These are phyloP conservation scores for Fomitopsis pinicola DNA, from an alignment of 1,284 basidiomycete species.

Conservation along the genomic window DNA sequence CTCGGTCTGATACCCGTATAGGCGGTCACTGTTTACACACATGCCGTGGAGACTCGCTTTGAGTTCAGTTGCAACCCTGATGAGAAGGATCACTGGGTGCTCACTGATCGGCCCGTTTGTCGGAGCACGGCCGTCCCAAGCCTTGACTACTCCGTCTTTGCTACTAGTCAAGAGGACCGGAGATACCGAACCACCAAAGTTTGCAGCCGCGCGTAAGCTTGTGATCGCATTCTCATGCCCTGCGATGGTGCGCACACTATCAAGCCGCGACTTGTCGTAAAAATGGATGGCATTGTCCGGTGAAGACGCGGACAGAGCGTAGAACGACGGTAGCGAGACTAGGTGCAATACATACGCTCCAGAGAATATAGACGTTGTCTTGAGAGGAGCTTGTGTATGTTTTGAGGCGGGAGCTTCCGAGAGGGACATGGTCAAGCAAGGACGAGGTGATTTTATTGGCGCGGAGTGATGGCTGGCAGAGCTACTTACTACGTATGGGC, in stretches of 20 bases:
- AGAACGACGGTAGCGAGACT: slow-evolving; percentile 40
- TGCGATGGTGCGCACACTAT: slow-evolving; percentile 38
- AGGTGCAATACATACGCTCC: slow-evolving; percentile 56
- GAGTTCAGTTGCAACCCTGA: slow-evolving; percentile 38
- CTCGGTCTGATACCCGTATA: slow-evolving; percentile 40
- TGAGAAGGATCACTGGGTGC: slow-evolving; percentile 23
- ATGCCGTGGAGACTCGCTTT: slow-evolving; percentile 27
- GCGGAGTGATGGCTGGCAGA: slow-evolving; percentile 12
- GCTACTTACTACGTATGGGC: not conserved
- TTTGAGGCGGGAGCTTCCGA: slow-evolving; percentile 28
- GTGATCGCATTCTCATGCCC: slow-evolving; percentile 56
- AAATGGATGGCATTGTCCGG: slow-evolving; percentile 58
- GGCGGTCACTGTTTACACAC: slow-evolving; percentile 32
- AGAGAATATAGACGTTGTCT: slow-evolving; percentile 34
- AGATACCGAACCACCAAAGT: slow-evolving; percentile 27
- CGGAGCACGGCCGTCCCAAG: slow-evolving; percentile 66
- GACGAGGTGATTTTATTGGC: slow-evolving; percentile 7
- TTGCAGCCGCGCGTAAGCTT: slow-evolving; percentile 37
- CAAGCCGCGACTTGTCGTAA: slow-evolving; percentile 54
- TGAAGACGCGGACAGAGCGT: slow-evolving; percentile 55
- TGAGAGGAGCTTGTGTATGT: slow-evolving; percentile 27
- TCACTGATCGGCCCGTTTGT: slow-evolving; percentile 54
- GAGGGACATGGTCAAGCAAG: slow-evolving; percentile 25
- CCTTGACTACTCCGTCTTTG: slow-evolving; percentile 57
- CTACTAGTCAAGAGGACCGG: slow-evolving; percentile 55